Percentiles rank a stretch among this genome's conserved stretches.
phyloP scores from a whole-genome alignment of 2,329 filamentous ascomycete species.

The Parafenestella ontariensis region DNA sequence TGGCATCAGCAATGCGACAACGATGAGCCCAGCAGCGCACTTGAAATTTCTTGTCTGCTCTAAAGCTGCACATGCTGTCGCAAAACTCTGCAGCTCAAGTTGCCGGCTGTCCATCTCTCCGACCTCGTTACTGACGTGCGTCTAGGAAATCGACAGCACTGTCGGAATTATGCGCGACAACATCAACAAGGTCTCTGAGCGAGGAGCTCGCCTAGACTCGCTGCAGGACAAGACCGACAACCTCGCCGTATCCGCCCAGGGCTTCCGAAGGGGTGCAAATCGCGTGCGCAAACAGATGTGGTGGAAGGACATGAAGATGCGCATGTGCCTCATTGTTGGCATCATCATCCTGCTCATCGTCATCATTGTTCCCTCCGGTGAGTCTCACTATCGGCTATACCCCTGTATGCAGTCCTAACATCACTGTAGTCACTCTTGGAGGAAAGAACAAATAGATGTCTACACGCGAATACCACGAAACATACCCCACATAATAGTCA shows the following conservation, averaged over 20 bases:
- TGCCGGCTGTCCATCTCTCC: not conserved
- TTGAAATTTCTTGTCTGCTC: not conserved
- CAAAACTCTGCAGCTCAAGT: not conserved
- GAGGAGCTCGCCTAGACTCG: conserved; percentile 85
- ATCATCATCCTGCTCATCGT: conserved; percentile 90
- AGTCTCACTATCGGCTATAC: conserved; percentile 41
- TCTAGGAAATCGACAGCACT: conserved; percentile 94
- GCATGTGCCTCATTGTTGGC: conserved; percentile 91
- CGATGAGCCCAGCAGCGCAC: not conserved
- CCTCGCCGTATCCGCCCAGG: conserved; percentile 88
- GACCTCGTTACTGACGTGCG: conserved; percentile 18
- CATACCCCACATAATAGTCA: conserved; percentile 41
- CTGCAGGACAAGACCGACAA: conserved; percentile 95
- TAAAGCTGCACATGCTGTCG: not conserved
- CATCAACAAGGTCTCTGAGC: conserved; percentile 94
- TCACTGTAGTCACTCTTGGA: conserved; percentile 35
- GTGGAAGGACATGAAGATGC: conserved; percentile 99
- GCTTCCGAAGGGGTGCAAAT: conserved; percentile 96
- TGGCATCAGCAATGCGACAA: conserved; percentile 18
- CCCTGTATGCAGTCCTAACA: conserved; percentile 14
- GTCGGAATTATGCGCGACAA: conserved; percentile 96
- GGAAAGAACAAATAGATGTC: conserved; percentile 32
- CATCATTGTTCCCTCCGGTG: conserved; percentile 94
- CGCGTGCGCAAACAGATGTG: conserved; percentile 94
- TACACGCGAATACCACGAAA: conserved; percentile 35